Conservation (phyloP, 2,329 filamentous ascomycete genomes). For the Sporothrix curviconia region DNA sequence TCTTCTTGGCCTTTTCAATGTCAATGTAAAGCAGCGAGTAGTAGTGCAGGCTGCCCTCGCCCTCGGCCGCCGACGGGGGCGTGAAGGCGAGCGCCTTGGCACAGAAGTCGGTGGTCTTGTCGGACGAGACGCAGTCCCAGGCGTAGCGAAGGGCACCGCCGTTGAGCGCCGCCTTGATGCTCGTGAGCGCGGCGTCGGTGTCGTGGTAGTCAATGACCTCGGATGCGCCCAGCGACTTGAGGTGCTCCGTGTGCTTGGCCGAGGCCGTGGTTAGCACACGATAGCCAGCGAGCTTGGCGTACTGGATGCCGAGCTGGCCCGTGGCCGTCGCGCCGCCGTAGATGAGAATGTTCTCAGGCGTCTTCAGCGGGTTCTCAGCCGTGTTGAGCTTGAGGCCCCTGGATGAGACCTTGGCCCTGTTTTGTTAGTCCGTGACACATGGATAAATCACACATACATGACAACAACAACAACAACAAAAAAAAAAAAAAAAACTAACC, state of each 20-base stretch:
- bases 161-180: slow-evolving; percentile 22
- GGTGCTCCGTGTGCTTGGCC: slow-evolving; percentile 32
- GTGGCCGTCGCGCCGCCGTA: slow-evolving; percentile 49
- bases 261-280: slow-evolving; percentile 35
- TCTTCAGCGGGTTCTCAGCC: slow-evolving; percentile 29
- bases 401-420: slow-evolving; percentile 43
- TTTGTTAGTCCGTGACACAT: neutral
- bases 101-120: slow-evolving; percentile 26
- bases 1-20: slow-evolving; percentile 36
- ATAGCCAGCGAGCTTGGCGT: slow-evolving; percentile 35
- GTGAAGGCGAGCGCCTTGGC: slow-evolving; percentile 20
- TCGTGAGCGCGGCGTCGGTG: slow-evolving; percentile 18
- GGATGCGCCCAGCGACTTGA: slow-evolving; percentile 39
- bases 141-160: slow-evolving; percentile 24
- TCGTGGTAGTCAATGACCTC: slow-evolving; percentile 40
- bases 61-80: neutral
- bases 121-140: slow-evolving; percentile 31
- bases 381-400: slow-evolving; percentile 38
- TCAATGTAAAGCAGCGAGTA: slow-evolving; percentile 13
- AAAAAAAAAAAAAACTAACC: slow-evolving; percentile 22
- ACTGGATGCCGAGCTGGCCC: slow-evolving; percentile 44
- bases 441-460: too few relatives aligned
- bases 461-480: too few relatives aligned
- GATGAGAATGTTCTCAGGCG: slow-evolving; percentile 34
- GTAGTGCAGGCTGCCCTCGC: slow-evolving; percentile 12